Evolutionary conservation across 352 stramenopile species (phyloP).

Genomic region (Globisporangium okanoganense): DNA sequence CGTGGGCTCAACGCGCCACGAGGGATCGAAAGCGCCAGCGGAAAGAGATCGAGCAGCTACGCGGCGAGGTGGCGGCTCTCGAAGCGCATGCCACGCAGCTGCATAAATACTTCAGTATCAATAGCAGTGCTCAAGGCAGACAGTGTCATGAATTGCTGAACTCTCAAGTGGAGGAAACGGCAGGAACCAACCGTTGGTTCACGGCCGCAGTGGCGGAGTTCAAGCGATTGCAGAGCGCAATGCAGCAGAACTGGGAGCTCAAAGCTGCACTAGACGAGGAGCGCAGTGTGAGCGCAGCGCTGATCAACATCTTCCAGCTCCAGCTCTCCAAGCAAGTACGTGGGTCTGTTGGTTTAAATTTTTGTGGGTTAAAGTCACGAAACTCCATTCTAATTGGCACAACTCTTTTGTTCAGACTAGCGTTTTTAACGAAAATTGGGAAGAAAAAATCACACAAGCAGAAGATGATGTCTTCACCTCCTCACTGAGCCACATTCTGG

Average conservation of each 20-base stretch:
- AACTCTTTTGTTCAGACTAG: neutral
- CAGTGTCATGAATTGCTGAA: neutral
- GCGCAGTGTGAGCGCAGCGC: neutral
- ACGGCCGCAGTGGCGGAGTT: neutral
- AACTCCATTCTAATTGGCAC: neutral
- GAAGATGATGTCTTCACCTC: neutral
- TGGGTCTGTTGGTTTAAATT: neutral
- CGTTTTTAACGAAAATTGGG: neutral
- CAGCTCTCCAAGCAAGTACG: neutral
- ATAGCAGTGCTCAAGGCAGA: neutral
- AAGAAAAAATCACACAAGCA: neutral
- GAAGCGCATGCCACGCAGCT: neutral
- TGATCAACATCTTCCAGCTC: conserved; percentile 4
- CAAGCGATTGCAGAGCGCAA: neutral
- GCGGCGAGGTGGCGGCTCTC: neutral
- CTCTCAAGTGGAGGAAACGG: no score
- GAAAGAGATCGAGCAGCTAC: neutral
- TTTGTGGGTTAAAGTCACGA: no score
- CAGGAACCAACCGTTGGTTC: neutral
- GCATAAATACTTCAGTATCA: no score
- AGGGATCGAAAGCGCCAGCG: neutral
- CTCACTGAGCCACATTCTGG: neutral
- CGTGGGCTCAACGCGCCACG: neutral
- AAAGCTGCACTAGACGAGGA: neutral
- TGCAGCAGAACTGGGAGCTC: conserved; percentile 1